Conservation (phyloP, 164 flowering plant genomes). For the Echeveria elegans region DNA sequence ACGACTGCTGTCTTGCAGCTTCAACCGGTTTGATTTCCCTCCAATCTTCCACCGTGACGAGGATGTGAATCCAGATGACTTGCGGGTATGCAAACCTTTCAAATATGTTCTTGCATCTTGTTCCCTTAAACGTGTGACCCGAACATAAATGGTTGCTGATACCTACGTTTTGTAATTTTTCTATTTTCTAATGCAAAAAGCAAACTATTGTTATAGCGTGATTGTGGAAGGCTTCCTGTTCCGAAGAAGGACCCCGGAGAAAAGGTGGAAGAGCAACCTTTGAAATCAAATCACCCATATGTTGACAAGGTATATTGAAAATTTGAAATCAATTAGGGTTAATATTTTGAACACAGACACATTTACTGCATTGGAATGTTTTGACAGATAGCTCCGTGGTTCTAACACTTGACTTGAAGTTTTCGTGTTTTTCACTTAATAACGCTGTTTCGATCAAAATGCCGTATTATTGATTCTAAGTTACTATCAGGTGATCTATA, state of each 20-base stretch:
- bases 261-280: conserved; percentile 72
- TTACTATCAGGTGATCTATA: not conserved
- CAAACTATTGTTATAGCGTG: conserved; percentile 51
- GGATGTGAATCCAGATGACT: conserved; percentile 76
- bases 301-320: conserved; percentile 61
- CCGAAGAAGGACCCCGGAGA: conserved; percentile 62
- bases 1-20: conserved; percentile 42
- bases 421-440: not conserved
- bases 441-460: not conserved
- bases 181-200: not conserved
- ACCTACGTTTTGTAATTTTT: not conserved
- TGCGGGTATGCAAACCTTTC: conserved; percentile 44
- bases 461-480: not conserved
- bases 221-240: conserved; percentile 82
- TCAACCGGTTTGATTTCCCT: conserved; percentile 83
- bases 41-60: conserved; percentile 89
- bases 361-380: not conserved
- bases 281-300: conserved; percentile 83
- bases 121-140: not conserved
- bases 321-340: not conserved
- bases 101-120: not conserved
- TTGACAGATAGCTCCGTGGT: not conserved
- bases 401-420: not conserved
- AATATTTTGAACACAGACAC: not conserved
- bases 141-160: not conserved